A percentile compares a stretch with the other conserved stretches of the same genome.
Conservation (phyloP, 805 yeast genomes). For the Candida koratica region DNA sequence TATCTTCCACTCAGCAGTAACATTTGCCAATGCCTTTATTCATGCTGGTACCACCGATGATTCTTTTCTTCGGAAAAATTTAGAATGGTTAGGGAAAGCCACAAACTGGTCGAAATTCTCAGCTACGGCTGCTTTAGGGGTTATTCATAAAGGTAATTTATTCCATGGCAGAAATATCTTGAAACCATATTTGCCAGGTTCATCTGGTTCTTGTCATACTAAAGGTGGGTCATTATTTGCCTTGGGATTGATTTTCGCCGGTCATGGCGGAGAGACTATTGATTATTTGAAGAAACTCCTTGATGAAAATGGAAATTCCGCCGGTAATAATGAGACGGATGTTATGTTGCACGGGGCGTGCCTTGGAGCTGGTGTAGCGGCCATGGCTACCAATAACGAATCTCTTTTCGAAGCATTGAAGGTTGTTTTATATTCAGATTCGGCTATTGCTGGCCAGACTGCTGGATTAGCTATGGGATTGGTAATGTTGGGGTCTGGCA, state of each 20-base stretch:
- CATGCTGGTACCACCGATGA: conserved; percentile 97
- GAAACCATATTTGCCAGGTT: conserved; percentile 87
- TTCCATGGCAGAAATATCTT: conserved; percentile 84
- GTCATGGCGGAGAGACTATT: conserved; percentile 86
- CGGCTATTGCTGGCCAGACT: conserved; percentile 93
- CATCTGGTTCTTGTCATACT: conserved; percentile 75
- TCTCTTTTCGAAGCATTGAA: conserved; percentile 76
- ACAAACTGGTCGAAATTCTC: conserved; percentile 97
- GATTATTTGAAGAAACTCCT: conserved; percentile 72
- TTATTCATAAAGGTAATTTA: conserved; percentile 90
- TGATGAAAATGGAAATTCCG: conserved; percentile 59
- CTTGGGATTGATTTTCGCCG: conserved; percentile 90
- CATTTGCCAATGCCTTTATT: conserved; percentile 90
- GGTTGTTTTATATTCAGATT: conserved; percentile 80
- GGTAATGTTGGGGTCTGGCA: conserved; percentile 89
- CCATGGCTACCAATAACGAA: conserved; percentile 82
- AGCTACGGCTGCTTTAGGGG: conserved; percentile 97
- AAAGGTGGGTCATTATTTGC: conserved; percentile 96
- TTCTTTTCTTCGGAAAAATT: conserved; percentile 80
- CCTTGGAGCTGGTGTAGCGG: conserved; percentile 93
- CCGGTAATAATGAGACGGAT: conserved; percentile 68
- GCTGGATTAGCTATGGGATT: conserved; percentile 96
- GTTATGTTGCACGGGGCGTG: conserved; percentile 93
- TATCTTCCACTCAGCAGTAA: conserved; percentile 91
- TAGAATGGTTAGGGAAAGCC: conserved; percentile 97